These are phyloP conservation scores for Camellia lanceoleosa DNA, from an alignment of 148 eudicot species.

Conservation along the genomic window DNA sequence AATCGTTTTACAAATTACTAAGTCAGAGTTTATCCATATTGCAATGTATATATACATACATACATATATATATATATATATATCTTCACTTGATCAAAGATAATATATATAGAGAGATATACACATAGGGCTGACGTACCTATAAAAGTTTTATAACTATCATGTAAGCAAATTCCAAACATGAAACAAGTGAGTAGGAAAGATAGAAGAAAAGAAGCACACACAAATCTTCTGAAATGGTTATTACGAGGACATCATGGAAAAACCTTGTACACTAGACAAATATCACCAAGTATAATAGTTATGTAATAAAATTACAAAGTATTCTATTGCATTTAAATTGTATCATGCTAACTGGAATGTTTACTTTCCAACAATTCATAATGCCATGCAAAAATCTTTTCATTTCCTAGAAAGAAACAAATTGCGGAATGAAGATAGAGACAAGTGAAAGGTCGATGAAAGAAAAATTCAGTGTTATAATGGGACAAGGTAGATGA, in stretches of 20 bases:
- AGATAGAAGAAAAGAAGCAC: conserved; percentile 1
- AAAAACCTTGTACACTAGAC: not conserved
- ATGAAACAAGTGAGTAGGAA: not conserved
- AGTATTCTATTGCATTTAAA: not conserved
- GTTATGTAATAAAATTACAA: not conserved
- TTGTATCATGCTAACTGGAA: not conserved
- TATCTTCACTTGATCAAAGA: too few species aligned
- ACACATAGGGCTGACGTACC: not conserved
- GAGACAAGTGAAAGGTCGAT: not conserved
- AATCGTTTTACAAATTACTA: too few species aligned
- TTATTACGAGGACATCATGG: not conserved
- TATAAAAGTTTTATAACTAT: not conserved
- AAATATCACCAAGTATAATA: not conserved
- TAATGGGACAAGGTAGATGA: too few species aligned
- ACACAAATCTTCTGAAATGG: not conserved
- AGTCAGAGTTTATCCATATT: not conserved
- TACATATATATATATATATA: too few species aligned
- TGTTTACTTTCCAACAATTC: conserved; percentile 1
- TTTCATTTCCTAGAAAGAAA: not conserved
- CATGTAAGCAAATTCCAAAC: not conserved
- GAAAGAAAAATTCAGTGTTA: not conserved
- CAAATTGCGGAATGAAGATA: not conserved
- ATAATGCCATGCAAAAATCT: not conserved
- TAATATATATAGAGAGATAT: too few species aligned
- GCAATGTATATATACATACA: too few species aligned